These are phyloP conservation scores for Aaosphaeria pasadenensis DNA, from an alignment of 2,329 filamentous ascomycete species.

Conservation along the genomic window DNA sequence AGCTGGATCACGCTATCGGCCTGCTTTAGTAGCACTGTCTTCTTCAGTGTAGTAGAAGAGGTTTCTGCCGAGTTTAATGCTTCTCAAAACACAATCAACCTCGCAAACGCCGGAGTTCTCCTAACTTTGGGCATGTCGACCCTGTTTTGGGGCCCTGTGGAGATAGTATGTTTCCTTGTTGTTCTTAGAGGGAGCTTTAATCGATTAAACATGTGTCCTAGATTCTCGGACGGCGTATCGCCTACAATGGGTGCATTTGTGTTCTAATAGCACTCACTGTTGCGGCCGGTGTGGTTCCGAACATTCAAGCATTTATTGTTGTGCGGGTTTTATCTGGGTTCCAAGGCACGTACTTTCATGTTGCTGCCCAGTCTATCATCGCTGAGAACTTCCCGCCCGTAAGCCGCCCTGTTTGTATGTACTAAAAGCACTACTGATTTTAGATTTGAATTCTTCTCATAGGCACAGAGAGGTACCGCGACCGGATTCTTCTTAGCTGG, in stretches of 20 bases:
- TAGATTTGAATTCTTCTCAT: too few species aligned
- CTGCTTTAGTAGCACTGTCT: slow-evolving; percentile 43
- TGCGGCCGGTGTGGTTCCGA: slow-evolving; percentile 11
- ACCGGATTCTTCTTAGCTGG: slow-evolving; percentile 45
- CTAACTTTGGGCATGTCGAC: slow-evolving; percentile 14
- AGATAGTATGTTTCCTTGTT: too few species aligned
- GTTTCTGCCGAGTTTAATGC: slow-evolving; percentile 39
- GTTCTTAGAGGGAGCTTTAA: too few species aligned
- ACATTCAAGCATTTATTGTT: slow-evolving; percentile 9
- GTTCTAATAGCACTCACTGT: neutral
- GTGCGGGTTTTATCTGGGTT: slow-evolving; percentile 14
- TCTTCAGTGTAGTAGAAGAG: slow-evolving; percentile 40
- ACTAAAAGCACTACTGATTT: too few species aligned
- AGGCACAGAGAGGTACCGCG: slow-evolving; percentile 40
- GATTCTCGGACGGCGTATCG: neutral
- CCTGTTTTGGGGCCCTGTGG: slow-evolving; percentile 11
- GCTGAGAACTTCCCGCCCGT: slow-evolving; percentile 17
- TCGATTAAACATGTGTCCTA: neutral
- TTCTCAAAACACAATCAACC: slow-evolving; percentile 14
- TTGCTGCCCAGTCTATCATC: slow-evolving; percentile 14
- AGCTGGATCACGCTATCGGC: slow-evolving; percentile 43
- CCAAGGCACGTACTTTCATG: slow-evolving; percentile 15
- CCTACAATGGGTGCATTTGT: neutral
- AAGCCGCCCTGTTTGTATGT: too few species aligned
- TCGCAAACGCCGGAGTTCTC: slow-evolving; percentile 13